Evolutionary conservation across 169 alveolate species (phyloP), one percentile per base, ranked within the genome.

Genomic region (Pseudocohnilembus persalinus): DNA sequence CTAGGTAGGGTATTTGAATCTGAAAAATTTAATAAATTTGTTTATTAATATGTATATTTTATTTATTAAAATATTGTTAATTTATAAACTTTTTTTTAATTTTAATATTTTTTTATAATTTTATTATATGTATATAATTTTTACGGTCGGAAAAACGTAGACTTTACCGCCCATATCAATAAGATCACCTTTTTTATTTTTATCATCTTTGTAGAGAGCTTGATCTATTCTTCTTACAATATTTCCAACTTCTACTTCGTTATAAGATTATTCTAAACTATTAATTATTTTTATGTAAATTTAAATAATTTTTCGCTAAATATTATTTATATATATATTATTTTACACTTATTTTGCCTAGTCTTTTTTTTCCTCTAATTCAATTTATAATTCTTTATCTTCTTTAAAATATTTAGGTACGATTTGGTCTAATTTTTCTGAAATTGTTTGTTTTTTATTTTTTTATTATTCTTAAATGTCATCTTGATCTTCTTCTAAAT

Each of bases 311-410:
- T 0, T 34, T 34, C 20, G 0, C 15, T 33, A 27, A 31, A 0
- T 6, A 28, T 64, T 0, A 78, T n/a, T 28, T 49, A 20, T 79
- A n/a, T n/a, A n/a, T 79, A 49, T 75, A 75, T 49, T 79, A 27
- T 84, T n/a, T 27, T 85, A 86, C 90, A 86, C 28, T 74, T 74
- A 34, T 49, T 63, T 81, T 0, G 87, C 90, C 80, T 86, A 73
- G 79, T 86, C 90, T 68, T 86, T 86, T 86, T 83, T 86, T 35
- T 86, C 90, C 80, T 75, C n/a, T 0, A 86, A 64, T 30, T 74
- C 78, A 35, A 74, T 6, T 34, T 80, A 74, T 34, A 86, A 65
- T 16, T 80, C 63, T 63, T 33, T 49, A 80, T 86, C 83, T 65
- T 76, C 73, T 80, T 80, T 73, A 29, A 73, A 80, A 75, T 31